Percentiles rank a stretch among this genome's conserved stretches.
Conservation (phyloP, 2,329 filamentous ascomycete species). For the Fusarium sp. region DNA sequence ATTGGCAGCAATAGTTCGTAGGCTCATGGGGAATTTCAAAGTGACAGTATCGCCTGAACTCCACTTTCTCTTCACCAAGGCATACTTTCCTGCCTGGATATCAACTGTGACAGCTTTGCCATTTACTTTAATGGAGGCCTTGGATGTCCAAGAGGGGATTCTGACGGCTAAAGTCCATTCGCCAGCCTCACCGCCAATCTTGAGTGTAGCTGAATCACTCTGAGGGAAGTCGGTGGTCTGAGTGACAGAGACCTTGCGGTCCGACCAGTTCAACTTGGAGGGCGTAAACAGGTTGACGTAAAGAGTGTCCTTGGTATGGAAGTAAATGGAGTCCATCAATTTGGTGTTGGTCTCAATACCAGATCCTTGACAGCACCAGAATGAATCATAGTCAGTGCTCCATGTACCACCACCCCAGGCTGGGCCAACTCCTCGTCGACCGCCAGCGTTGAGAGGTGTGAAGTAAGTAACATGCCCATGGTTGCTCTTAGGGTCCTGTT, state of each 20-base stretch:
- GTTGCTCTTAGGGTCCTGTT: constrained; percentile 59
- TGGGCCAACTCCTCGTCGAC: constrained; percentile 63
- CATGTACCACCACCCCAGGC: constrained; percentile 69
- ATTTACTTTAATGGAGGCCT: constrained; percentile 60
- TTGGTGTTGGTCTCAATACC: constrained; percentile 68
- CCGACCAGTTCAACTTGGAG: constrained; percentile 61
- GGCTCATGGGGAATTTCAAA: constrained; percentile 62
- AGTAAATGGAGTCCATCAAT: constrained; percentile 68
- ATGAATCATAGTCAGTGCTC: constrained; percentile 67
- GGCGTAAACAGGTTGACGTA: constrained; percentile 67
- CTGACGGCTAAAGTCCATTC: constrained; percentile 59
- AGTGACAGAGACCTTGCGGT: constrained; percentile 57
- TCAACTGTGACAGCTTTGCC: constrained; percentile 51
- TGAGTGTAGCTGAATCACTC: constrained; percentile 57
- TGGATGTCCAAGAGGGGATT: constrained; percentile 62
- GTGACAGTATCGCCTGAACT: constrained; percentile 59
- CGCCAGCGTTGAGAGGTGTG: constrained; percentile 64
- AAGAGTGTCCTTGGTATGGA: constrained; percentile 57
- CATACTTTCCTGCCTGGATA: constrained; percentile 57
- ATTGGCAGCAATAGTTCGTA: constrained; percentile 62
- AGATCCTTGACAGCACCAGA: constrained; percentile 70
- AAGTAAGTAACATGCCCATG: constrained; percentile 70
- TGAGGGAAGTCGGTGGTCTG: constrained; percentile 62
- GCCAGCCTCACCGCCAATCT: constrained; percentile 54
- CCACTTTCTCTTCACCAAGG: constrained; percentile 60